Evolutionary conservation across 148 eudicot genomes (phyloP), one percentile per base, ranked within the genome.

Genomic region (Polygonum aviculare): DNA sequence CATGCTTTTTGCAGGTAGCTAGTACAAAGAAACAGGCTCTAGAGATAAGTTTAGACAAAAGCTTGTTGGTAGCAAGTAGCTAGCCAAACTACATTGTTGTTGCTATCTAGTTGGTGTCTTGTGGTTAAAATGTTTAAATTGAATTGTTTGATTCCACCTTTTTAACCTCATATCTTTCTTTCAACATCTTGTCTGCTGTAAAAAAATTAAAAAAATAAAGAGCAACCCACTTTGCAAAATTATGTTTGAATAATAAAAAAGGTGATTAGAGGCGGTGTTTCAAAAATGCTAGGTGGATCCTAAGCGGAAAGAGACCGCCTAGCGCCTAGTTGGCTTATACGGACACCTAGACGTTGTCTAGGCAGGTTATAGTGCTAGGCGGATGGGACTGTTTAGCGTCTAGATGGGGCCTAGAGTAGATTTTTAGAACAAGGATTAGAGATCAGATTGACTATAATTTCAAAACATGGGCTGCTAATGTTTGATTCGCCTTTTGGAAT

Each of bases 21-120:
- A 38, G 72, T 67, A 36, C 72, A 67, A 45, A 67, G 40, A 67
- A 35, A 11, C 72, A 35, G 72, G 45, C 72, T 67, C 71, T 35
- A 65, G 38, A 65, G 71, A 33, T 65, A 65, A 35, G n/a, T 33
- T 65, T 35, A 35, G 71, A 35, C 38, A 65, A 65, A 57, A 19
- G 63, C 63, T 57, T 9, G 5, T 5, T 14, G 47, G 47, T 44
- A 44, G 47, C 47, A 6, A 44, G 9, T 21, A 57, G 26, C 22
- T 19, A 55, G 62, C 19, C 62, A 55, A n/a, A 31, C 71, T 14
- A 14, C 18, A 14, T 35, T 33, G 5, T 38, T 67, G 19, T 38
- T 67, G 14, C 36, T 67, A 36, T 67, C 72, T 67, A 67, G 45
- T 67, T 67, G 72, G 36, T 67, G 21, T 67, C 2, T 36, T 67